Conservation (phyloP, 257 asterid species). For the Przewalskia tangutica region DNA sequence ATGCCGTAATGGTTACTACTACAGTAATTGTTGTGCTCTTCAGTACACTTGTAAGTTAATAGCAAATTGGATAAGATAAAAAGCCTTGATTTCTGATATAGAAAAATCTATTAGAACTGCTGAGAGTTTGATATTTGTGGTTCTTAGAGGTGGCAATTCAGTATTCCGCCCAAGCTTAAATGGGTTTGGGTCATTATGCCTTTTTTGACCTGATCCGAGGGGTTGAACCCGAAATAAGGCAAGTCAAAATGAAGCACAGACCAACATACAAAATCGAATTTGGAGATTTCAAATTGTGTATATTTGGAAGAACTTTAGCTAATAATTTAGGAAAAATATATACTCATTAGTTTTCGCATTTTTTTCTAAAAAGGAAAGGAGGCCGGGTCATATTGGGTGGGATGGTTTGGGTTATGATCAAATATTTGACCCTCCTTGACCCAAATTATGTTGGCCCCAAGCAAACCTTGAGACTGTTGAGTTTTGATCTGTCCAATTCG, state of each 20-base stretch:
- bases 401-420: not conserved
- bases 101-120: not conserved
- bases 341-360: not conserved
- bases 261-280: not conserved
- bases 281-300: not conserved
- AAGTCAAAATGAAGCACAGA: not conserved
- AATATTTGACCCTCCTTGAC: not conserved
- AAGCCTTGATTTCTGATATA: not conserved
- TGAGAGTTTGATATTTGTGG: not conserved
- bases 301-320: not conserved
- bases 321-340: not conserved
- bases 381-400: not conserved
- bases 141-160: not conserved
- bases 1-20: slow-evolving; percentile 64
- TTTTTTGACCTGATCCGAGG: not conserved
- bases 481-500: not conserved
- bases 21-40: slow-evolving; percentile 67
- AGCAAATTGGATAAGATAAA: not conserved
- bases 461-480: not conserved
- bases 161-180: not conserved
- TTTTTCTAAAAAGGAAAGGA: not conserved
- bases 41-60: slow-evolving; percentile 60
- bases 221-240: not conserved
- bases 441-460: not conserved
- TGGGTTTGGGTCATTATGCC: not conserved